Evolutionary conservation across 2,329 filamentous ascomycete genomes (phyloP).

Genomic region (Diatrype stigma): DNA sequence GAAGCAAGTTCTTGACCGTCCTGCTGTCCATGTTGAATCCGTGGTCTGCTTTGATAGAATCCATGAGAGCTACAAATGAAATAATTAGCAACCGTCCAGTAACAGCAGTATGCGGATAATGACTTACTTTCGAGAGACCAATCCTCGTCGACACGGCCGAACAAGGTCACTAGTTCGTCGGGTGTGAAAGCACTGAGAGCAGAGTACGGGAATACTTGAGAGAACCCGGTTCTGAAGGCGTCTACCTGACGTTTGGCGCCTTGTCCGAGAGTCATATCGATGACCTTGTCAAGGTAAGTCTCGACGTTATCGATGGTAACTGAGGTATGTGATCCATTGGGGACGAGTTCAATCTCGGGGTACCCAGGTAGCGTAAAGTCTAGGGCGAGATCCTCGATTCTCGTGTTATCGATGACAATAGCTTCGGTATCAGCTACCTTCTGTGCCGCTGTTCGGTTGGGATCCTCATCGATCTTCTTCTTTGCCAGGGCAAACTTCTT

Average conservation of each 20-base stretch:
- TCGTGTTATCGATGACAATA: conserved; percentile 70
- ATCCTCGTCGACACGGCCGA: conserved; percentile 89
- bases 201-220: conserved; percentile 92
- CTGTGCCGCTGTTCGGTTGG: conserved; percentile 58
- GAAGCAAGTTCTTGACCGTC: conserved; percentile 87
- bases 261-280: conserved; percentile 85
- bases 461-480: conserved; percentile 73
- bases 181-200: conserved; percentile 92
- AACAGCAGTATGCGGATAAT: not conserved
- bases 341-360: conserved; percentile 75
- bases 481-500: conserved; percentile 84
- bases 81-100: conserved; percentile 19
- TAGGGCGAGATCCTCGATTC: conserved; percentile 80
- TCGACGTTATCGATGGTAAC: conserved; percentile 93
- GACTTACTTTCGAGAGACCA: conserved; percentile 94
- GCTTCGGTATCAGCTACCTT: conserved; percentile 67
- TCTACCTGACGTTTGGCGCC: conserved; percentile 87
- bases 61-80: conserved; percentile 69
- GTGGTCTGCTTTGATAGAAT: conserved; percentile 97
- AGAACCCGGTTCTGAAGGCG: conserved; percentile 87
- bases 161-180: conserved; percentile 89
- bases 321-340: conserved; percentile 66
- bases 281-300: conserved; percentile 79
- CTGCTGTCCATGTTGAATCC: conserved; percentile 98
- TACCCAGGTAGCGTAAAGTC: conserved; percentile 96